phyloP scores from a whole-genome alignment of 225 moss, liverwort and hornwort genomes.

The Asterella californica region DNA sequence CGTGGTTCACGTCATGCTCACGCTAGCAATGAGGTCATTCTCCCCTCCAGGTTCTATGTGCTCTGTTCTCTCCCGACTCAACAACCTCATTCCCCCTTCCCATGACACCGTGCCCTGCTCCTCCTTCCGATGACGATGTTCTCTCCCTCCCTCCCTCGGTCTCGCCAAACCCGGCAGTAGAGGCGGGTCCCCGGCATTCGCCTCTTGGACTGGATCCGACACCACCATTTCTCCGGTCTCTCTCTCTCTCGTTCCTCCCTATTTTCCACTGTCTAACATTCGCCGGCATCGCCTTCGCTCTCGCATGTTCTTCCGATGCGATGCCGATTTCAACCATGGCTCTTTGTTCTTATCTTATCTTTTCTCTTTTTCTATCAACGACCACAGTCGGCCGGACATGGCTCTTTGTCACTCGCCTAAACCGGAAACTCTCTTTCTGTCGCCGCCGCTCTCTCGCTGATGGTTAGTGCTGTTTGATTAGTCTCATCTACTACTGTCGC shows the following conservation, averaged over 20 bases:
- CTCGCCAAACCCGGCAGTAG: conserved; percentile 22
- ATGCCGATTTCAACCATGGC: too few species aligned
- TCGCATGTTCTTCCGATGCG: background rate
- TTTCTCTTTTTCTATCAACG: too few species aligned
- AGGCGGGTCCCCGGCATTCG: conserved; percentile 11
- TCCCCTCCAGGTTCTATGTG: conserved; percentile 22
- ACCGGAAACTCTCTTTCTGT: background rate
- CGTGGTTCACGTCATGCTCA: conserved; percentile 21
- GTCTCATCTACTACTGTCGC: background rate
- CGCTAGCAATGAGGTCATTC: background rate
- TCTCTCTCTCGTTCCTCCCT: too few species aligned
- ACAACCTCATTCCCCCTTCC: background rate
- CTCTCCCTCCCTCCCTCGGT: conserved; percentile 1
- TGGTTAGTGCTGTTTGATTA: background rate
- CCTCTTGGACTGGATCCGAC: background rate
- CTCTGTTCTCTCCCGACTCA: background rate
- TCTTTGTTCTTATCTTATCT: too few species aligned
- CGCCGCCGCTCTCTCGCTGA: background rate
- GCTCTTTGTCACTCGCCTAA: too few species aligned
- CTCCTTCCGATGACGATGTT: conserved; percentile 11
- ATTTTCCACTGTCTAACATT: background rate
- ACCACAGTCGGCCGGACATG: too few species aligned
- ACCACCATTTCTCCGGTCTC: background rate
- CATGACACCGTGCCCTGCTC: too few species aligned
- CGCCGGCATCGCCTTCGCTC: conserved; percentile 18